These are phyloP conservation scores for Quercus lobata DNA, from an alignment of 331 rosid species.

Conservation along the genomic window DNA sequence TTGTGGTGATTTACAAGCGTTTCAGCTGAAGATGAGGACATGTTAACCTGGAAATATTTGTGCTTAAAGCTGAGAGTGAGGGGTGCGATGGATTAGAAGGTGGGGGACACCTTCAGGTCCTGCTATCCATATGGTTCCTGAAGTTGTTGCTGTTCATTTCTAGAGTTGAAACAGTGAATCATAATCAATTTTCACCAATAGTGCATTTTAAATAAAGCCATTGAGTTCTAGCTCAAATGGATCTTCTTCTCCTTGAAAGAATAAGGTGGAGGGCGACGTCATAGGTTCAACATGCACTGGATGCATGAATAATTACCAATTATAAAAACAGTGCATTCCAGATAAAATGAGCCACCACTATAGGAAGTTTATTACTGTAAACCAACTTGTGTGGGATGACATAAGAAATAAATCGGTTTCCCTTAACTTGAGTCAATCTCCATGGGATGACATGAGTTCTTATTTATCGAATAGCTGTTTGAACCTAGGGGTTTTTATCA, in stretches of 20 bases:
- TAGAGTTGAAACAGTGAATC: conserved; percentile 9
- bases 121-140: conserved; percentile 16
- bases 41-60: conserved; percentile 19
- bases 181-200: background rate
- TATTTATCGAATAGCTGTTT: background rate
- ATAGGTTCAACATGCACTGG: no score
- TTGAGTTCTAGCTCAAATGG: no score
- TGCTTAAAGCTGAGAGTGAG: conserved; percentile 30
- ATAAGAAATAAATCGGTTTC: background rate
- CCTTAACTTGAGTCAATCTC: background rate
- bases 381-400: background rate
- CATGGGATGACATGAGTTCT: background rate
- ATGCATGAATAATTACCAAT: no score
- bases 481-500: background rate
- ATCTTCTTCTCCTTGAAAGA: no score
- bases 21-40: conserved; percentile 15
- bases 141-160: conserved; percentile 13
- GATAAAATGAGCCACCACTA: background rate
- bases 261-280: no score
- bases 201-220: background rate
- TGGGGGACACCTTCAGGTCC: conserved; percentile 17
- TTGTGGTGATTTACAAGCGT: conserved; percentile 12
- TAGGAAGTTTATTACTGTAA: background rate
- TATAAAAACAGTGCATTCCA: background rate
- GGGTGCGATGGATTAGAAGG: conserved; percentile 25